Base-by-base conservation (phyloP, 2,329 filamentous ascomycete species). In the Tolypocladium endophyticum region DNA sequence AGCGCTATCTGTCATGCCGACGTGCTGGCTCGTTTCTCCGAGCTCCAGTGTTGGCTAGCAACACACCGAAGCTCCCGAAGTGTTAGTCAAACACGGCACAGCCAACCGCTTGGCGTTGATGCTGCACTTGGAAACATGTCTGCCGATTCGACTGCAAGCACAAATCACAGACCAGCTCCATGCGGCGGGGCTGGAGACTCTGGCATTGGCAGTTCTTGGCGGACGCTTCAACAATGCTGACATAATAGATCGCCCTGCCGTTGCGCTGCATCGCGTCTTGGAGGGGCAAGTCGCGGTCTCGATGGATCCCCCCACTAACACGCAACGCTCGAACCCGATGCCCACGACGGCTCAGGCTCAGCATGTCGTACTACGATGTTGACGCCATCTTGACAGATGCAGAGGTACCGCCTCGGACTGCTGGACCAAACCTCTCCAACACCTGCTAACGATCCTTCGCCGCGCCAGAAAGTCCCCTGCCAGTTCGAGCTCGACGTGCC, bases 401-500 rank as follows among this genome's bases (percentile, higher is more conserved):
- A 56, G 90, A 92, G 77, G 87, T 88, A 78, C 54, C 16, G 39
- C n/a, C 59, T n/a, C 25, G 39, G 36, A 36, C 20, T n/a, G 20
- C 5, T 41, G 7, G 33, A 20, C 18, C 35, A 12, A 4, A 30
- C n/a, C n/a, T 12, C 2, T 43, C 38, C 8, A 41, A 6, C 3
- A 14, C n/a, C 33, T n/a, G 43, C 14, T 59, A 38, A 57, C 28
- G n/a, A 30, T 55, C n/a, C 2, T 1, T n/a, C 36, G 12, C 9
- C 30, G 38, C 18, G 43, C 20, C 66, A 96, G 87, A 97, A 97
- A 89, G 85, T 97, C 38, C 93, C 94, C 47, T 96, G 92, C 78
- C 95, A 89, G 57, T 97, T 97, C 76, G 89, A 96, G 70, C 84
- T 97, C 69, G 89, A 93, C 61, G 87, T 96, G 38, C 88, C 92